Evolutionary conservation across 139 green algal genomes (phyloP), one percentile per base, ranked within the genome.

Genomic region (Chlorella vulgaris): DNA sequence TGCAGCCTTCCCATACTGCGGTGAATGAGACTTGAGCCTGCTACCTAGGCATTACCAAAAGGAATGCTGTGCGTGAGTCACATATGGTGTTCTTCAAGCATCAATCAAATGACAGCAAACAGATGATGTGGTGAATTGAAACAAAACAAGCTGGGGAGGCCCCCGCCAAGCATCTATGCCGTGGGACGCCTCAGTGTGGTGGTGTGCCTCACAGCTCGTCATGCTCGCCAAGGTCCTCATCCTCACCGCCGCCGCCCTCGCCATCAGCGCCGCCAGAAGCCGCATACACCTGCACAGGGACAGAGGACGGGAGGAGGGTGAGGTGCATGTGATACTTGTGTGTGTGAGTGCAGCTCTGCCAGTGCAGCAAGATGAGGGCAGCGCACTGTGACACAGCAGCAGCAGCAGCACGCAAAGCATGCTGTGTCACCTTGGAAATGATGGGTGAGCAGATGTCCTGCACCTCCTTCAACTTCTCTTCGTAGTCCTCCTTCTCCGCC

Each of bases 401-500:
- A n/a, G n/a, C n/a, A n/a, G n/a, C n/a, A n/a, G n/a, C n/a, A n/a
- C n/a, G n/a, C n/a, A n/a, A n/a, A n/a, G n/a, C n/a, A n/a, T n/a
- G n/a, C n/a, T n/a, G n/a, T n/a, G n/a, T n/a, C 47, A 58, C 86
- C 86, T 93, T 90, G 4, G 87, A 73, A 8, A 99, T 82, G 84
- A 99, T 97, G 69, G 97, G 97, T 74, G 93, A 92, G 86, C 88
- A 94, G 4, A 95, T 80, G 35, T 96, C 94, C 90, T 99, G 94
- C 36, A 99, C 86, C 83, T 98, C 93, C 91, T 99, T 99, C 26
- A 96, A 87, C 88, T 97, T 96, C 50, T 99, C 97, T 74, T 97
- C 89, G 88, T 95, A 98, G 76, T 99, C 97, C 53, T 99, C 97
- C 81, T 86, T 81, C 75, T 81, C 75, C 6, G 75, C 75, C 36